Evolutionary conservation across 2,329 filamentous ascomycete species (phyloP).

Genomic region (Neospermospora avenae): DNA sequence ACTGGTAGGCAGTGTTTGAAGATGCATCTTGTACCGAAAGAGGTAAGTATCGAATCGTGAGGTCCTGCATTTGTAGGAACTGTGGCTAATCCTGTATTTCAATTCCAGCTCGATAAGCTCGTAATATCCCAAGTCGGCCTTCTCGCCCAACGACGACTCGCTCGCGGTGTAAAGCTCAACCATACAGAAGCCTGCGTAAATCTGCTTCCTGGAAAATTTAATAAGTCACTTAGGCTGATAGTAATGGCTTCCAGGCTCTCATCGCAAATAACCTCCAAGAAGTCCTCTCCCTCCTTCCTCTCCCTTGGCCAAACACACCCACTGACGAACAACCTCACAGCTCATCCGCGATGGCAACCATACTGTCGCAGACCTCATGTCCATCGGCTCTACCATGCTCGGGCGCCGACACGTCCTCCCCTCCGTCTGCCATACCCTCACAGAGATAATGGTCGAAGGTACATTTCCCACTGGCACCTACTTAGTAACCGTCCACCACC

Average conservation of each 20-base stretch:
- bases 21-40: slow-evolving; percentile 49
- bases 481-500: slow-evolving; percentile 90
- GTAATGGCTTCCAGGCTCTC: slow-evolving; percentile 52
- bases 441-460: slow-evolving; percentile 88
- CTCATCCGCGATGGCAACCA: slow-evolving; percentile 96
- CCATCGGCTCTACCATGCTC: slow-evolving; percentile 85
- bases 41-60: slow-evolving; percentile 36
- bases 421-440: slow-evolving; percentile 72
- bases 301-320: background rate
- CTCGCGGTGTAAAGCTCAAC: slow-evolving; percentile 83
- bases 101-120: slow-evolving; percentile 87
- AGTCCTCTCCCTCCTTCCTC: slow-evolving; percentile 39
- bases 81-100: background rate
- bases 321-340: slow-evolving; percentile 37
- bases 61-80: background rate
- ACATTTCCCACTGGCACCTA: slow-evolving; percentile 91
- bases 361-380: slow-evolving; percentile 90
- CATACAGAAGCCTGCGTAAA: slow-evolving; percentile 80
- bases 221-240: slow-evolving; percentile 15
- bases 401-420: slow-evolving; percentile 89
- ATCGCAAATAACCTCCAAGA: slow-evolving; percentile 91
- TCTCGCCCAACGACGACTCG: slow-evolving; percentile 83
- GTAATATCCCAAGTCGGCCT: slow-evolving; percentile 84
- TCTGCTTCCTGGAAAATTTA: slow-evolving; percentile 19
- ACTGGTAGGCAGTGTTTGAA: slow-evolving; percentile 8